These are phyloP conservation scores for Fusarium sp. DNA, from an alignment of 2,329 filamentous ascomycete species.

Conservation along the genomic window DNA sequence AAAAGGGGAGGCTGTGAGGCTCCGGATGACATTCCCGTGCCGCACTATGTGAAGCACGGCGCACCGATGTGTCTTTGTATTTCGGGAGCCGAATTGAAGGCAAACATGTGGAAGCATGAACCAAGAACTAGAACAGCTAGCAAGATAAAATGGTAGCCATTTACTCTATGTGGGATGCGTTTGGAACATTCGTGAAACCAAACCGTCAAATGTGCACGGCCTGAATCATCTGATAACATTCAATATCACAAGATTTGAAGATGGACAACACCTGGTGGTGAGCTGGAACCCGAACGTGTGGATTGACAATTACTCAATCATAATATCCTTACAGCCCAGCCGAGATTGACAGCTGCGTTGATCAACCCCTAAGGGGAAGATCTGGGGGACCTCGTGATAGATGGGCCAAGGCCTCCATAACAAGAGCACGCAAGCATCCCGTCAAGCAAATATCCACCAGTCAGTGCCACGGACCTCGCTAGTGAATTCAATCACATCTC, in stretches of 20 bases:
- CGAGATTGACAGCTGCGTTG: constrained; percentile 25
- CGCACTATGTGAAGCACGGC: constrained; percentile 21
- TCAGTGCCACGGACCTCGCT: constrained; percentile 13
- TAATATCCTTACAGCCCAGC: neutral
- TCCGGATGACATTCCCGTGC: constrained; percentile 20
- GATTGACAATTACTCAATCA: neutral
- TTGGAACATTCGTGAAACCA: constrained; percentile 30
- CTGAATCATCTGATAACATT: constrained; percentile 6
- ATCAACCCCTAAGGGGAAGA: constrained; percentile 2
- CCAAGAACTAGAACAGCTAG: neutral
- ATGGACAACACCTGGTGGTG: neutral
- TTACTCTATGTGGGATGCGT: constrained; percentile 1
- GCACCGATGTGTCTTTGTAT: neutral
- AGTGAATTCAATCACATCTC: neutral
- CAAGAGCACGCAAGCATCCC: constrained; percentile 16
- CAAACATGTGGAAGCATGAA: neutral
- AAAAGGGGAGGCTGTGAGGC: constrained; percentile 9
- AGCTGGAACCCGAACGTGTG: neutral
- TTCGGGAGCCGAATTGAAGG: neutral
- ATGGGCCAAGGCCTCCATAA: neutral
- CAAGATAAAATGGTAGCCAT: neutral
- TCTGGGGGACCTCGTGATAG: constrained; percentile 22
- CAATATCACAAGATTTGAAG: neutral
- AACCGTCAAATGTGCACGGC: constrained; percentile 18
- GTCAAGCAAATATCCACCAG: constrained; percentile 29